Conservation (phyloP, 768 basidiomycete genomes). For the Daedalea quercina region DNA sequence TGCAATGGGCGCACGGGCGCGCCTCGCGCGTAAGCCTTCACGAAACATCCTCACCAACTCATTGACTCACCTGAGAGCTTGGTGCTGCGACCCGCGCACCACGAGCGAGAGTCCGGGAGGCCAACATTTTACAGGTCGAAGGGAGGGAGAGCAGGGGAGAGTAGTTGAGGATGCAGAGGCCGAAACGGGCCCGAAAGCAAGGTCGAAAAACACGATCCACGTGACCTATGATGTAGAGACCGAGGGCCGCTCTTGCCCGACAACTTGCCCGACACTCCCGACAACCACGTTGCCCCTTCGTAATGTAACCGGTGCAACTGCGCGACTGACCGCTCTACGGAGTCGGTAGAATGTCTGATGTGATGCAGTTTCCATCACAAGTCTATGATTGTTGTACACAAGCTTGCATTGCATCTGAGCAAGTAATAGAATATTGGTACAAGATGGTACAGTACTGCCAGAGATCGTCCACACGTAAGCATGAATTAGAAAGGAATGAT, state of each 20-base stretch:
- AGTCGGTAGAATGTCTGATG: no score
- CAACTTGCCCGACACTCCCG: no score
- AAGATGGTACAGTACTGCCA: background rate
- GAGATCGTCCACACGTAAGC: background rate
- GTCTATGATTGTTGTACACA: no score
- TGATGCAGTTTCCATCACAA: no score
- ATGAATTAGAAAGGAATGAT: background rate
- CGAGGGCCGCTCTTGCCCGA: no score
- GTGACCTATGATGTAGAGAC: slow-evolving; percentile 18
- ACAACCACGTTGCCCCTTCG: no score
- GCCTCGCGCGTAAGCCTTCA: background rate
- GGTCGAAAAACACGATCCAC: slow-evolving; percentile 15
- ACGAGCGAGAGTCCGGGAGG: slow-evolving; percentile 48
- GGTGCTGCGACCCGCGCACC: slow-evolving; percentile 46
- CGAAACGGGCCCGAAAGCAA: slow-evolving; percentile 11
- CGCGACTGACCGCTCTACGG: no score
- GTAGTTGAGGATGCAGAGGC: slow-evolving; percentile 11
- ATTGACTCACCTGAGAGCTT: slow-evolving; percentile 38
- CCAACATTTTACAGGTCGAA: slow-evolving; percentile 43
- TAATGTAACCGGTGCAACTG: no score
- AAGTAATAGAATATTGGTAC: no score
- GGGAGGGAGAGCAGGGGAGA: slow-evolving; percentile 13
- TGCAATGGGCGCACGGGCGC: slow-evolving; percentile 24
- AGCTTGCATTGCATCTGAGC: no score
- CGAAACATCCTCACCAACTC: background rate